Evolutionary conservation across 129 eudicot genomes (phyloP), one percentile per base, ranked within the genome.

Genomic region (Escallonia herrerae): DNA sequence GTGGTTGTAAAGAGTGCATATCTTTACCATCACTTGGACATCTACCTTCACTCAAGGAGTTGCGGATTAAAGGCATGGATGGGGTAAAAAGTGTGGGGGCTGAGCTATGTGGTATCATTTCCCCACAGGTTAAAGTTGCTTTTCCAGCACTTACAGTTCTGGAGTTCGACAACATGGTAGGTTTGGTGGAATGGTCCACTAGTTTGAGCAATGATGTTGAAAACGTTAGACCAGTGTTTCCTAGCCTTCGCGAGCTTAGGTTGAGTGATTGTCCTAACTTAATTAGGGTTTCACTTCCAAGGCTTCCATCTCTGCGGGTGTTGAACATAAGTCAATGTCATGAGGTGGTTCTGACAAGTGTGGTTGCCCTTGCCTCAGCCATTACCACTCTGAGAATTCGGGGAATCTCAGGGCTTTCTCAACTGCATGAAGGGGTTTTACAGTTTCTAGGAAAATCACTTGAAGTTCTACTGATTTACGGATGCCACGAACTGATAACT

Each of bases 11-110:
- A 43, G 63, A 72, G 12, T 81, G 87, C 68, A 54, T 63, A n/a
- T 50, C 41, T 57, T 67, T 81, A 57, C 85, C 83, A 3, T 65
- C 82, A 55, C 72, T 81, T 7, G 83, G 87, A 41, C 84, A 73
- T 45, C 76, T 85, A 8, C 80, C 66, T 0, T 64, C 74, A 49
- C 84, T 85, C 62, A 53, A 73, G 42, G 39, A 70, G 60, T 62
- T 85, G 62, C 47, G 13, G 2, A 4, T 81, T 37, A 58, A 11
- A 65, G 53, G 61, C 46, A 73, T 85, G 84, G 38, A 56, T 10
- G 69, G 67, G 41, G 53, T 81, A 39, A 73, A 76, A 58, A 49
- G 22, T 54, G 50, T 81, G 7, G 87, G 78, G 12, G 15, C 4
- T 4, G 84, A 78, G 67, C 81, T 78, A 5, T 67, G 72, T 55